A percentile compares a stretch with the other conserved stretches of the same genome.
phyloP scores from a whole-genome alignment of 1,284 basidiomycete species.

The Xerocomus amazonicus region DNA sequence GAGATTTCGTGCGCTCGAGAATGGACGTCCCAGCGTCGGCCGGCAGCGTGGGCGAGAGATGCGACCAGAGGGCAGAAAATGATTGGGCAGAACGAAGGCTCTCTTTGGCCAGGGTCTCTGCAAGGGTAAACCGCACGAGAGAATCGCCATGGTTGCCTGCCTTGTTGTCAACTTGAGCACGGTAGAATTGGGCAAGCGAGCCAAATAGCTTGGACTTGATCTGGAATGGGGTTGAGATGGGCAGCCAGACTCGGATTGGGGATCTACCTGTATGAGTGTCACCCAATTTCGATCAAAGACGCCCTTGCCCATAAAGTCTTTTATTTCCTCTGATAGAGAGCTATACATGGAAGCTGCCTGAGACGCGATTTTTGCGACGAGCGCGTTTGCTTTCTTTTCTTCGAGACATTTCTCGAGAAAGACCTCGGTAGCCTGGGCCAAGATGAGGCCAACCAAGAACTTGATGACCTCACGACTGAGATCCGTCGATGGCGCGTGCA shows the following conservation, averaged over 20 bases:
- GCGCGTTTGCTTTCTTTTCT: constrained; percentile 79
- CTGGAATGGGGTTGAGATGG: constrained; percentile 36
- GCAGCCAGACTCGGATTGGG: not conserved
- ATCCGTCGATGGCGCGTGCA: constrained; percentile 98
- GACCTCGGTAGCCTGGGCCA: constrained; percentile 94
- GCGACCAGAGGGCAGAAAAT: constrained; percentile 74
- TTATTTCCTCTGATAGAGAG: constrained; percentile 81
- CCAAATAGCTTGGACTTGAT: constrained; percentile 90
- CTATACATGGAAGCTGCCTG: constrained; percentile 83
- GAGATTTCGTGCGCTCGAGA: constrained; percentile 80
- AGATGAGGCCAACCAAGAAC: constrained; percentile 80
- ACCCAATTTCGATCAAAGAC: constrained; percentile 97
- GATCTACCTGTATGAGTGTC: constrained; percentile 70
- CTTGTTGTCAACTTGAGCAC: constrained; percentile 75
- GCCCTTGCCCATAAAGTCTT: constrained; percentile 94
- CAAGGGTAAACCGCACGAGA: constrained; percentile 76
- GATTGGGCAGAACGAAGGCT: constrained; percentile 66
- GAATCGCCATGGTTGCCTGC: constrained; percentile 84
- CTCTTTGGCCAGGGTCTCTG: constrained; percentile 85
- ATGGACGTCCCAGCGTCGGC: constrained; percentile 80
- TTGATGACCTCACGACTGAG: constrained; percentile 93
- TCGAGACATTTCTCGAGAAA: constrained; percentile 94
- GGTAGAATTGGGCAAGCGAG: constrained; percentile 86
- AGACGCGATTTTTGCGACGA: constrained; percentile 84
- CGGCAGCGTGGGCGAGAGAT: constrained; percentile 81